Evolutionary conservation across 2,329 filamentous ascomycete species (phyloP), one percentile per base, ranked within the genome.

Genomic region (Sporothrix humicola): DNA sequence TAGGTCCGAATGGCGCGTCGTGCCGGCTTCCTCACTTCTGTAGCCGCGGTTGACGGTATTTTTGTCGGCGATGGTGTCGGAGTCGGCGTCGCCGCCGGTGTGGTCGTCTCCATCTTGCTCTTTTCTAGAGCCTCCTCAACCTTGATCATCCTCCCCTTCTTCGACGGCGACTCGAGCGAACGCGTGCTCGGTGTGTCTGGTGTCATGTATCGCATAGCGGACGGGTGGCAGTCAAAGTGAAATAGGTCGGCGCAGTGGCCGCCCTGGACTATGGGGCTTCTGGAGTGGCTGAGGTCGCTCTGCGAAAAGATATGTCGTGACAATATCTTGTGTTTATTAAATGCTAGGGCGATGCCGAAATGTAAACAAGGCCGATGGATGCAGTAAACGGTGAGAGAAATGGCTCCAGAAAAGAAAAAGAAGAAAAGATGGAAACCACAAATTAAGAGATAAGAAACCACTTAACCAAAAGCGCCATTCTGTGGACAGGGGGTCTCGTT

Each of bases 1-100:
- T 77, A 77, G 3, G 76, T 77, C 13, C 76, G 74, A 42, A 76
- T 56, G 13, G 73, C 50, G 23, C 74, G 76, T 48, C 71, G 72
- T 31, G n/a, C n/a, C 6, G 54, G 73, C 26, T 31, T 69, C 12
- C 54, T 23, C 42, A 71, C 9, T 2, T 20, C 6, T 13, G 13
- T 31, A 23, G 56, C 20, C 20, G 13, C 8, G 3, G 15, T 1
- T 31, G 44, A 12, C 12, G 58, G n/a, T 23, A 17, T n/a, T 42
- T 54, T 63, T 23, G 20, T 59, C 15, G 73, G 54, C 8, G 65
- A 61, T 1, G 68, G 50, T 13, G 42, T 61, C 13, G 73, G 59
- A 6, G 72, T 56, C 10, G 74, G 65, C 6, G 73, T 69, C 17
- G 74, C 23, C n/a, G 31, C 31, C 37, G 48, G 8, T 5, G 66